Evolutionary conservation across 306 rosid species (phyloP), one percentile per base, ranked within the genome.

Genomic region (Leucaena leucocephala): DNA sequence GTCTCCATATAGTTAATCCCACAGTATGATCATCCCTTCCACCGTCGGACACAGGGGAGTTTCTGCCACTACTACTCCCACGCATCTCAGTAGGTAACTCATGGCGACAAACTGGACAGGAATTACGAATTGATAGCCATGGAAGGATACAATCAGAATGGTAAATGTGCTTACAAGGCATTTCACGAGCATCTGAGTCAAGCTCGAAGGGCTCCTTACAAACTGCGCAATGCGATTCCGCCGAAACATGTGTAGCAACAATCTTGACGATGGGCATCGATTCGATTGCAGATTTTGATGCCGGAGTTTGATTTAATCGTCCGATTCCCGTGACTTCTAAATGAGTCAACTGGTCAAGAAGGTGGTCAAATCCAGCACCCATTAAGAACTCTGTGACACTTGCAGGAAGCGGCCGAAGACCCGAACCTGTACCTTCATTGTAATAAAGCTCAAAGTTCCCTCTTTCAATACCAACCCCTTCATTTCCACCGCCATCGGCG

Each of bases 81-180:
- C 84, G 78, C 48, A 78, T 78, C 59, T 89, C 89, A 21, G 87
- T 80, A 5, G 96, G 91, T 44, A 91, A 72, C 83, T 89, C 93
- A 50, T 81, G 89, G 48, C 96, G 84, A 58, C 96, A 91, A 35
- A 91, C 96, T 0, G 96, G 96, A 66, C 96, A 91, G 3, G 96
- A 91, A 69, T 91, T 91, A 3, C 96, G 85, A 21, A 87, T 77
- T 5, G 90, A 84, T 10, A 89, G 96, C 96, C 96, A 91, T 0
- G 96, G 93, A 13, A 86, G 87, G 50, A 91, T 89, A 70, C 96
- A 91, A 33, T 87, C 90, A 9, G 87, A 81, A 45, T 91, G 91
- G 78, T 91, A 91, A 50, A 91, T 89, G 77, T 91, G 96, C 71
- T 90, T 90, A 38, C 96, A 91, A 21, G 90, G 93, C 93, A 91